Conservation (phyloP, 1,139 yeast species). For the Nakaseomyces bracarensis region DNA sequence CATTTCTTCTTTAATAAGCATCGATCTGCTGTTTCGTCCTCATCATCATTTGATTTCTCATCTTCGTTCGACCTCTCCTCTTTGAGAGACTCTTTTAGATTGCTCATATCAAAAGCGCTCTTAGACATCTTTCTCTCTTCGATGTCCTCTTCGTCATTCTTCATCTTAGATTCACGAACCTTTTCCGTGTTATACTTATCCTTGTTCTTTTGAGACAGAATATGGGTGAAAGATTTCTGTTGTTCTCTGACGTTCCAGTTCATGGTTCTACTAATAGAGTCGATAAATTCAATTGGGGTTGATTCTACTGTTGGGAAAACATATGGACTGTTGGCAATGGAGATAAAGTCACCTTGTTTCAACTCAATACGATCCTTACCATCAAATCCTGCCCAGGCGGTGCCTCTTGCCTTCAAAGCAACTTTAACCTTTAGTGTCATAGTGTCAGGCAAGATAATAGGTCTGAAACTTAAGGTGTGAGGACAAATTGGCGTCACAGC, state of each 20-base stretch:
- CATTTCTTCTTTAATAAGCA: slow-evolving; percentile 1
- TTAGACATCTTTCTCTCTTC: slow-evolving; percentile 7
- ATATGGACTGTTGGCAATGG: slow-evolving; percentile 68
- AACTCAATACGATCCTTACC: slow-evolving; percentile 72
- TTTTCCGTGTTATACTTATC: slow-evolving; percentile 19
- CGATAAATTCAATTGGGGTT: slow-evolving; percentile 69
- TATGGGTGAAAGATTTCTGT: slow-evolving; percentile 61
- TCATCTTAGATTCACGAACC: slow-evolving; percentile 5
- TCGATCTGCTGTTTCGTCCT: slow-evolving; percentile 6
- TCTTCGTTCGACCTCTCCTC: no score
- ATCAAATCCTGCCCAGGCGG: slow-evolving; percentile 90
- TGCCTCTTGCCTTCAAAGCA: slow-evolving; percentile 55
- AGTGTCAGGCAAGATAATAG: slow-evolving; percentile 78
- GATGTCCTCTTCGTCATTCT: slow-evolving; percentile 8
- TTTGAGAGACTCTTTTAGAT: background rate
- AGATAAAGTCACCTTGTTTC: slow-evolving; percentile 64
- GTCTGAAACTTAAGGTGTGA: slow-evolving; percentile 80
- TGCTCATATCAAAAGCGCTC: slow-evolving; percentile 1
- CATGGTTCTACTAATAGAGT: slow-evolving; percentile 71
- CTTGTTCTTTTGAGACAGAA: slow-evolving; percentile 42
- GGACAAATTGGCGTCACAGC: slow-evolving; percentile 91
- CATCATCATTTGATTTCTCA: no score
- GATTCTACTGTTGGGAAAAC: slow-evolving; percentile 82
- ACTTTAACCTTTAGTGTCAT: slow-evolving; percentile 71
- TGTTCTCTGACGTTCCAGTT: slow-evolving; percentile 82